Percentiles rank a stretch among this genome's conserved stretches.
These are phyloP conservation scores for Cryptococcus jaspeensis DNA, from an alignment of 1,284 basidiomycete species.

Conservation along the genomic window DNA sequence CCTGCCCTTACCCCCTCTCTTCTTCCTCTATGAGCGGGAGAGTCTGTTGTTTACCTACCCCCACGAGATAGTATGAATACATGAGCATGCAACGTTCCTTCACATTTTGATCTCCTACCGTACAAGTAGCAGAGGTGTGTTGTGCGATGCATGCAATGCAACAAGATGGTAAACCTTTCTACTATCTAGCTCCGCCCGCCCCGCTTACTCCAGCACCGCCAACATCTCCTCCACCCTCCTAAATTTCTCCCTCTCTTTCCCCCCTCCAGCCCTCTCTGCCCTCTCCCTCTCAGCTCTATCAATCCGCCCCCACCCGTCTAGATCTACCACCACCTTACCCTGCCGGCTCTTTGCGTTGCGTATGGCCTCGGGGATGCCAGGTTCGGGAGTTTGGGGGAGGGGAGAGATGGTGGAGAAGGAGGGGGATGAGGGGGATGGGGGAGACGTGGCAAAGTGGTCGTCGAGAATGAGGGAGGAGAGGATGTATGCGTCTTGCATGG, in stretches of 20 bases:
- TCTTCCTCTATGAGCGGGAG: too few species aligned
- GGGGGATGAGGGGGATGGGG: conserved; percentile 1
- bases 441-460: conserved; percentile 28
- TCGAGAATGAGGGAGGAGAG: conserved; percentile 37
- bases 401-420: neutral
- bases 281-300: conserved; percentile 34
- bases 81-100: neutral
- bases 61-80: conserved; percentile 1
- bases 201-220: conserved; percentile 27
- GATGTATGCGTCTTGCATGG: conserved; percentile 88
- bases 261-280: conserved; percentile 23
- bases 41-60: neutral
- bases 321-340: conserved; percentile 33
- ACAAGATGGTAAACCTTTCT: too few species aligned
- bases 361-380: conserved; percentile 29
- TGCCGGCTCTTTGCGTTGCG: conserved; percentile 16
- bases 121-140: neutral
- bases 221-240: conserved; percentile 61
- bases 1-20: too few species aligned
- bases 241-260: conserved; percentile 47
- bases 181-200: too few species aligned
- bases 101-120: neutral
- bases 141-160: too few species aligned
- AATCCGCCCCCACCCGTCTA: conserved; percentile 43
- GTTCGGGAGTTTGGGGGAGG: conserved; percentile 16